Evolutionary conservation across 495 filamentous ascomycete species (phyloP).

Genomic region (Podospora appendiculata): DNA sequence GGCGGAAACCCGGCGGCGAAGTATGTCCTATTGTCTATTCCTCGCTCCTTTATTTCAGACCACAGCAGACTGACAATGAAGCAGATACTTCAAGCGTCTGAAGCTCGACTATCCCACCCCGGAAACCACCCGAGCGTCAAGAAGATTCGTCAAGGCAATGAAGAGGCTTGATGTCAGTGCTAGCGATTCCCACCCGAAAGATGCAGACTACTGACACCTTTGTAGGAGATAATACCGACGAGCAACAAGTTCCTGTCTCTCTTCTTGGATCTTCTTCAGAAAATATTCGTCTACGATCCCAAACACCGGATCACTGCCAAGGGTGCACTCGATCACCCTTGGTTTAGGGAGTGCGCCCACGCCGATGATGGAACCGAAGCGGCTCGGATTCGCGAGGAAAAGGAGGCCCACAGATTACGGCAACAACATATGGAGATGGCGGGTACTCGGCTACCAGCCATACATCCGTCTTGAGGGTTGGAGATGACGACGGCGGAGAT

Average conservation of each 20-base stretch:
- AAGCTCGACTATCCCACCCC: constrained; percentile 82
- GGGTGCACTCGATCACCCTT: constrained; percentile 81
- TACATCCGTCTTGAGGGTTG: constrained; percentile 2
- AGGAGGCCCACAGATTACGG: constrained; percentile 20
- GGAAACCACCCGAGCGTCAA: constrained; percentile 82
- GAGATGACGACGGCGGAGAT: constrained; percentile 1
- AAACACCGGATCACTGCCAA: constrained; percentile 85
- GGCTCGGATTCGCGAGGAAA: constrained; percentile 57
- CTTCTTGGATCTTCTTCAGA: constrained; percentile 80
- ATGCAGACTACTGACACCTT: constrained; percentile 19
- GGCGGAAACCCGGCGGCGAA: constrained; percentile 70
- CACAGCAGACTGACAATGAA: constrained; percentile 14
- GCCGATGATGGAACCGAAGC: constrained; percentile 95
- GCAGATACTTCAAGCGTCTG: constrained; percentile 75
- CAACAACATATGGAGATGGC: constrained; percentile 4
- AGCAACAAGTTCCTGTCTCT: constrained; percentile 69
- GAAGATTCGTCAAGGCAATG: constrained; percentile 93
- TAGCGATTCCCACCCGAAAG: too few relatives aligned
- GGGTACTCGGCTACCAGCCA: constrained; percentile 5
- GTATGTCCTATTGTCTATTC: constrained; percentile 45
- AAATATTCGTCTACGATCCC: constrained; percentile 95
- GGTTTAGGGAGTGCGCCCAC: constrained; percentile 77
- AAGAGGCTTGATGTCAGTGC: constrained; percentile 72
- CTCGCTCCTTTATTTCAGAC: not conserved
- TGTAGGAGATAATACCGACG: constrained; percentile 80